Evolutionary conservation across 306 rosid genomes (phyloP).

Genomic region (Ormosia emarginata): DNA sequence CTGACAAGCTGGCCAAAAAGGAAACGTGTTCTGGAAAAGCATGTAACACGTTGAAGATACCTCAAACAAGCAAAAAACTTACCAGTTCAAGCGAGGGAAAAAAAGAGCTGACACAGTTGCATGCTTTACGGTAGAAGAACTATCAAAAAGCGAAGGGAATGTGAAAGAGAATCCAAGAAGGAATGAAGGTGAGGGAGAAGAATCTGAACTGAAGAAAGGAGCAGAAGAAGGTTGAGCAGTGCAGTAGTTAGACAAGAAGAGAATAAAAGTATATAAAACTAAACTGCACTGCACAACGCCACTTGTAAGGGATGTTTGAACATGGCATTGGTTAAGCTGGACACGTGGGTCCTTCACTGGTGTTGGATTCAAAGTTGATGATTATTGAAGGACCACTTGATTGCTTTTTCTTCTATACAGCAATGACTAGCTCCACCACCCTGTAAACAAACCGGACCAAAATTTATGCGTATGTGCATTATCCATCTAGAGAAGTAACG

Average conservation of each 20-base stretch:
- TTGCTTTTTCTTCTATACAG: neutral
- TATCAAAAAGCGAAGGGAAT: neutral
- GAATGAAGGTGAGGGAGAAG: neutral
- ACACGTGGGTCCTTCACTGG: constrained; percentile 12
- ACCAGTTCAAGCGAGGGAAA: constrained; percentile 20
- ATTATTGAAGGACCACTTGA: neutral
- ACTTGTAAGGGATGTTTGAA: neutral
- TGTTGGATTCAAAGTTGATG: neutral
- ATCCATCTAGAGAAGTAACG: neutral
- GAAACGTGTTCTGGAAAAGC: neutral
- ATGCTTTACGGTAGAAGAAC: neutral
- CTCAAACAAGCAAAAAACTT: neutral
- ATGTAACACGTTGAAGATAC: neutral
- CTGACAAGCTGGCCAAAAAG: neutral
- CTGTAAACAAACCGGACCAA: neutral
- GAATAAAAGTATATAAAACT: neutral
- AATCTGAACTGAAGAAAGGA: constrained; percentile 4
- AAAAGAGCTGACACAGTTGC: constrained; percentile 9
- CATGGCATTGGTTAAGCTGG: neutral
- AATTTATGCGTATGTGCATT: neutral
- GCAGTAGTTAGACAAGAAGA: neutral
- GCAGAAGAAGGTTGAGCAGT: neutral
- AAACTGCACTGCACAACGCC: neutral
- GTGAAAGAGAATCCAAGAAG: constrained; percentile 17
- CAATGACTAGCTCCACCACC: neutral